Percentiles rank a stretch among this genome's conserved stretches.
These are phyloP conservation scores for Rhodotorula sp. DNA, from an alignment of 1,284 basidiomycete genomes.

Conservation along the genomic window DNA sequence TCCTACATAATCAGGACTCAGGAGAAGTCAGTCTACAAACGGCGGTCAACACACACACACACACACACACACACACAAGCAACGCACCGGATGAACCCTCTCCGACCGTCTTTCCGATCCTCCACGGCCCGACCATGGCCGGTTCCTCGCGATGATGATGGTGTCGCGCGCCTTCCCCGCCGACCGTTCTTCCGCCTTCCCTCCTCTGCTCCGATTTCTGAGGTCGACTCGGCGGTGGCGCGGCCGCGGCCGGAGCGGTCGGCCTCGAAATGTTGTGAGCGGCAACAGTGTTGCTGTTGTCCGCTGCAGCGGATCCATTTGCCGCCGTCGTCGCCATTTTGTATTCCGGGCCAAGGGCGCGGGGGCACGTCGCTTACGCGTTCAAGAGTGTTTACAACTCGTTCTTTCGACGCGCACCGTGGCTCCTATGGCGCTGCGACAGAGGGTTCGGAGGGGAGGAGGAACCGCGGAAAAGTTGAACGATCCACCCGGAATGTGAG, in stretches of 20 bases:
- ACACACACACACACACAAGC: too few species aligned
- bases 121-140: slow-evolving; percentile 79
- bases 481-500: too few species aligned
- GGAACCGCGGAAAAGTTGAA: too few species aligned
- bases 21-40: background rate
- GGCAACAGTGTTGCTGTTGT: background rate
- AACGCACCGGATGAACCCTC: slow-evolving; percentile 80
- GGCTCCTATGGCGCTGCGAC: background rate
- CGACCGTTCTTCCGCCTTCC: background rate
- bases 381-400: too few species aligned
- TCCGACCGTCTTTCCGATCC: slow-evolving; percentile 88
- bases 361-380: too few species aligned
- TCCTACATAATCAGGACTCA: slow-evolving; percentile 57
- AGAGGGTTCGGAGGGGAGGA: background rate
- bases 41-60: too few species aligned
- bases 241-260: background rate
- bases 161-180: background rate
- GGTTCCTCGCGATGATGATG: slow-evolving; percentile 46
- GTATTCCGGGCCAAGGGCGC: too few species aligned
- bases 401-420: too few species aligned
- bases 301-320: too few species aligned
- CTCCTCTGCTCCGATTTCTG: slow-evolving; percentile 4
- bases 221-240: background rate
- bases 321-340: background rate
- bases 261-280: background rate